These are phyloP conservation scores for Flaveria sonorensis DNA, from an alignment of 129 eudicot genomes.

Conservation along the genomic window DNA sequence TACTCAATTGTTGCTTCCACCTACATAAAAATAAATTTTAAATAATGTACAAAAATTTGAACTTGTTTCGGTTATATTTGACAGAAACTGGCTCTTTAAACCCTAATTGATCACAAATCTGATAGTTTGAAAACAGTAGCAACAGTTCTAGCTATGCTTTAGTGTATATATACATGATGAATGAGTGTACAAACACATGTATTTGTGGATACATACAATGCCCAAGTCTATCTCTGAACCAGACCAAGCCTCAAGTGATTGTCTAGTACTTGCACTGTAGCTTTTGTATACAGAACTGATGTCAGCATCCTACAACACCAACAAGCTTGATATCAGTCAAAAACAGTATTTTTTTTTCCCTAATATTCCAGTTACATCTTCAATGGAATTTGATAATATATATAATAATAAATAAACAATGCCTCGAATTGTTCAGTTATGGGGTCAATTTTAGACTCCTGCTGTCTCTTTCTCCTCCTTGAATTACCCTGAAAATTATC, in stretches of 20 bases:
- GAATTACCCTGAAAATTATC: constrained; percentile 62
- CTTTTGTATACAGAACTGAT: constrained; percentile 66
- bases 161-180: neutral
- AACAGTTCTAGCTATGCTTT: neutral
- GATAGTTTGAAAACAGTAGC: neutral
- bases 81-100: neutral
- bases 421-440: constrained; percentile 79
- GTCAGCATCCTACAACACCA: constrained; percentile 66
- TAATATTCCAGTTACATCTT: neutral
- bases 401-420: neutral
- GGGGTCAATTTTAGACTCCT: constrained; percentile 75
- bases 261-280: constrained; percentile 73
- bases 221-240: constrained; percentile 77
- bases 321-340: constrained; percentile 10
- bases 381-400: neutral
- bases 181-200: neutral
- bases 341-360: neutral
- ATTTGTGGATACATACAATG: constrained; percentile 56
- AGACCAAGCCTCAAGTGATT: constrained; percentile 95
- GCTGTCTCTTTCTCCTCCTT: constrained; percentile 59
- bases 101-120: neutral
- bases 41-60: no score
- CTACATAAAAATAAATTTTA: constrained; percentile 35
- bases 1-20: constrained; percentile 90
- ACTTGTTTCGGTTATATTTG: neutral